Evolutionary conservation across 352 stramenopile genomes (phyloP).

Genomic region (Phytophthora syringae): DNA sequence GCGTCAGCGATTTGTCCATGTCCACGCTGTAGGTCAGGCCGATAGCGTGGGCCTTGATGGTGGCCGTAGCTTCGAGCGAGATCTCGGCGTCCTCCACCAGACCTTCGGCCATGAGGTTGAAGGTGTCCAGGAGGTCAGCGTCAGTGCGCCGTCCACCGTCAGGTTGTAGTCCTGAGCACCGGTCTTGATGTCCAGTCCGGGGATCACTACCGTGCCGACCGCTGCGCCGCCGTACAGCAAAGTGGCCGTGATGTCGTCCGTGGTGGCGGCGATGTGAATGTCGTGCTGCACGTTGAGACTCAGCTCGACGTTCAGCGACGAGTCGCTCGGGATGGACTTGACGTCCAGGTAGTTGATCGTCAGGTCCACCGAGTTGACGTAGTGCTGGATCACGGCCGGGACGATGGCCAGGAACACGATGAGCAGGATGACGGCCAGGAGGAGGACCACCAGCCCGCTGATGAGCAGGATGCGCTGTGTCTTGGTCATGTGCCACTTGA

Average conservation of each 20-base stretch:
- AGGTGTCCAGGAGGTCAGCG: slow-evolving; percentile 44
- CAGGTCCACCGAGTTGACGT: slow-evolving; percentile 61
- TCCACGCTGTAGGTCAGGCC: slow-evolving; percentile 62
- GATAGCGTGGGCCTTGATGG: slow-evolving; percentile 50
- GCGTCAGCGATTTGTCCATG: slow-evolving; percentile 49
- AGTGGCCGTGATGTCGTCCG: slow-evolving; percentile 56
- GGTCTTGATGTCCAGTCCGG: slow-evolving; percentile 57
- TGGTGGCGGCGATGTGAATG: slow-evolving; percentile 43
- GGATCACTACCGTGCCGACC: slow-evolving; percentile 59
- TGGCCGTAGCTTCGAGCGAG: slow-evolving; percentile 42
- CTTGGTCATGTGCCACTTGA: slow-evolving; percentile 63
- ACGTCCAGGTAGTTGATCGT: slow-evolving; percentile 76
- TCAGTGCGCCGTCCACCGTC: slow-evolving; percentile 38
- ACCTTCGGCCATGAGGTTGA: slow-evolving; percentile 47
- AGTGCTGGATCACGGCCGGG: slow-evolving; percentile 64
- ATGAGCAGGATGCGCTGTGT: slow-evolving; percentile 57
- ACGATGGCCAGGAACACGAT: slow-evolving; percentile 72
- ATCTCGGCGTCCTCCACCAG: slow-evolving; percentile 48
- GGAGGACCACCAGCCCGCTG: slow-evolving; percentile 42
- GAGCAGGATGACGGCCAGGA: slow-evolving; percentile 56
- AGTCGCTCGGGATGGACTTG: slow-evolving; percentile 43
- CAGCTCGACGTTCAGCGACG: slow-evolving; percentile 53
- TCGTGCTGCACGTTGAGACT: slow-evolving; percentile 63
- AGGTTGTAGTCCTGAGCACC: slow-evolving; percentile 63
- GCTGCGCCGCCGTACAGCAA: slow-evolving; percentile 49